These are phyloP conservation scores for Mucor sp. DNA, from an alignment of 371 early-diverging fungal species.

Conservation along the genomic window DNA sequence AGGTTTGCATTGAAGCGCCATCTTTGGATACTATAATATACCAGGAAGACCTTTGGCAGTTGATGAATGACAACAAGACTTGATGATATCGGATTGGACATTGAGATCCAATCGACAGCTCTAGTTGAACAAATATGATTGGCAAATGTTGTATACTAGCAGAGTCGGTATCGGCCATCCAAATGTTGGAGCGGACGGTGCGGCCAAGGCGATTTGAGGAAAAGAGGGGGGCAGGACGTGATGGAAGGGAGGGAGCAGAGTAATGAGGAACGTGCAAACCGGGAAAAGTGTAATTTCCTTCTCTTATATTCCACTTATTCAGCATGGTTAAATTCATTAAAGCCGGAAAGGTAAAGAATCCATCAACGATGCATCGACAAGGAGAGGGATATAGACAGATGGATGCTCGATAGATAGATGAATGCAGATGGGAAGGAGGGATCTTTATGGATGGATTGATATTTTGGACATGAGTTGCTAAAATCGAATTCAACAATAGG, in stretches of 20 bases:
- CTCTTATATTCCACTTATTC: constrained; percentile 34
- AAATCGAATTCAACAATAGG: constrained; percentile 54
- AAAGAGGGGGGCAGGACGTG: no score
- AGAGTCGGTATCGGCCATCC: not conserved
- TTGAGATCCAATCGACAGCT: no score
- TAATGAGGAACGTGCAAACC: constrained; percentile 10
- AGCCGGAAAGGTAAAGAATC: constrained; percentile 57
- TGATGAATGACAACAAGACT: no score
- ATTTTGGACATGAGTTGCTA: constrained; percentile 4
- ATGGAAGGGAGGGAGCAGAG: not conserved
- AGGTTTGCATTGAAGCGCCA: no score
- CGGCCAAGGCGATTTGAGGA: not conserved
- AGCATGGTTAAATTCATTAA: constrained; percentile 79
- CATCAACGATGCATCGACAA: not conserved
- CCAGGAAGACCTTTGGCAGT: no score
- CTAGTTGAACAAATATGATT: no score
- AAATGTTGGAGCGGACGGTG: not conserved
- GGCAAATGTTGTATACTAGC: not conserved
- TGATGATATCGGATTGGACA: no score
- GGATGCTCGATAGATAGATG: constrained; percentile 19
- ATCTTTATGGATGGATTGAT: constrained; percentile 22
- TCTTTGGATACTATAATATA: no score
- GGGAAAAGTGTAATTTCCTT: constrained; percentile 19
- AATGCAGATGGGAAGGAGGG: not conserved
- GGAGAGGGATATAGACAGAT: constrained; percentile 8